Base-by-base conservation (phyloP, 345 rosid species). In the Citrus mangshanensis region DNA sequence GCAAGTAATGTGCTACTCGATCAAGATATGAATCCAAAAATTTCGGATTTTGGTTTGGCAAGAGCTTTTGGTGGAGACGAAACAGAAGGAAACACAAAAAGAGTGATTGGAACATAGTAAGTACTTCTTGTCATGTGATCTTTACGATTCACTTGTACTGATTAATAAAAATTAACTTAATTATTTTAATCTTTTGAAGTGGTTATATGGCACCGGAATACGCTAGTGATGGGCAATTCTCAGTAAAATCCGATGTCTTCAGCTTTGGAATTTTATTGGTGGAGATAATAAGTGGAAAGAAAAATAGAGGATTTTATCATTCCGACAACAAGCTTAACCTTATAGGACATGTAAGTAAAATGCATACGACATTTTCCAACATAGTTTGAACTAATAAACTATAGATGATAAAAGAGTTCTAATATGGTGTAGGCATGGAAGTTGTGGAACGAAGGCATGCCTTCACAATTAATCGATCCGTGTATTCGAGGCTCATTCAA, bases 31-130 rank as follows among this genome's bases (percentile, higher is more conserved):
- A 84, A 83, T 64, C 86, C 88, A 7, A 87, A 87, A 77, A 85
- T 87, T 54, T 87, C 89, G 67, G 89, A 87, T 68, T 87, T 87
- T 71, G 90, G 88, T 30, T 75, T 87, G 80, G 90, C 90, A n/a
- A 82, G 83, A 79, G n/a, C 77, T 77, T 81, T 85, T 49, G 54
- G 54, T 14, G 54, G 54, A 49, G 54, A 49, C 54, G 54, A 49
- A 0, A 13, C 19, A 14, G 54, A 49, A 49, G 5, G 54, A 13
- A 49, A 14, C 54, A 49, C 54, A 49, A 49, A 49, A 0, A 49
- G 4, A 49, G 54, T 49, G 5, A 5, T 49, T 14, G 54, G 54
- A 49, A 49, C 54, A 2, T 49, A 12, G 54, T 49, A 49, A 49
- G 54, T 13, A 12, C 3, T 49, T 49, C 1, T 49, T 49, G 54